Evolutionary conservation across 441 rosid genomes (phyloP).

Genomic region (Manihot esculenta): DNA sequence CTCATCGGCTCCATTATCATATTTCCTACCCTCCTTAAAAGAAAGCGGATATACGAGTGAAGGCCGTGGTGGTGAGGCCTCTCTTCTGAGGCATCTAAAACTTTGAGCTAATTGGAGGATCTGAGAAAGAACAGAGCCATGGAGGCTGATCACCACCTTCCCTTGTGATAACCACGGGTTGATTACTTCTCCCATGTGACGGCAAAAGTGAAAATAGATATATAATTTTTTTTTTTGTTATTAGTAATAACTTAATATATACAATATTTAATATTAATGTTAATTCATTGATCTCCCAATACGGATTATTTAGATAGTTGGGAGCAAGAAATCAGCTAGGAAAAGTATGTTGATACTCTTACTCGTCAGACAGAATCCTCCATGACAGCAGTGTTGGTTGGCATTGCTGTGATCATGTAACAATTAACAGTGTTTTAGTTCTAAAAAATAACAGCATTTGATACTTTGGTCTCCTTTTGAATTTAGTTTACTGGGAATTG

Average conservation of each 20-base stretch:
- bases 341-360: background rate
- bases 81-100: constrained; percentile 1
- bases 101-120: constrained; percentile 11
- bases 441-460: background rate
- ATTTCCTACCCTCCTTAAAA: constrained; percentile 80
- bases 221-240: background rate
- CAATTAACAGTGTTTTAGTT: constrained; percentile 6
- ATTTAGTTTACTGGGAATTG: background rate
- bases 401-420: constrained; percentile 8
- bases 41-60: constrained; percentile 78
- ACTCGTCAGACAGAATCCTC: background rate
- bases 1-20: constrained; percentile 79
- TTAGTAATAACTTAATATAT: background rate
- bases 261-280: background rate
- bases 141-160: constrained; percentile 18
- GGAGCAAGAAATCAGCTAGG: constrained; percentile 21
- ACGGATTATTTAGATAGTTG: constrained; percentile 21
- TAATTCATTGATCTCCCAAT: constrained; percentile 22
- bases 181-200: constrained; percentile 20
- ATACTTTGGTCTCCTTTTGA: background rate
- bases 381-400: background rate
- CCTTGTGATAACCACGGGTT: constrained; percentile 1
- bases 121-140: background rate
- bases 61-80: constrained; percentile 19
- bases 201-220: constrained; percentile 8